Evolutionary conservation across 1,284 basidiomycete genomes (phyloP).

Genomic region (Meira miltonrushii): DNA sequence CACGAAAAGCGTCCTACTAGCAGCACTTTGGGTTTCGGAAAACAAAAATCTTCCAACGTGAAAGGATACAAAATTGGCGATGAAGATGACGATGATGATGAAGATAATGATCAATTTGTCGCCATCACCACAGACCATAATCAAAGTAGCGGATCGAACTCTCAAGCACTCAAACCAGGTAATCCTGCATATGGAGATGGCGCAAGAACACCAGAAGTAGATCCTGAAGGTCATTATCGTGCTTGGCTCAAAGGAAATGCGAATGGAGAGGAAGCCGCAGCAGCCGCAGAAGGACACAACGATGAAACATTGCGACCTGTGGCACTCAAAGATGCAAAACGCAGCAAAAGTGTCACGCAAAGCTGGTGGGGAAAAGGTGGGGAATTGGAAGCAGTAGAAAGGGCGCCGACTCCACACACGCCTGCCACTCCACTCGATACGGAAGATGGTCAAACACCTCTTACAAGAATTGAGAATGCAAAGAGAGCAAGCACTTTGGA

Average conservation of each 20-base stretch:
- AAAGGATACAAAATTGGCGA: neutral
- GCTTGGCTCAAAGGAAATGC: too few species aligned
- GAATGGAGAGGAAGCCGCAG: neutral
- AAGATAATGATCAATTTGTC: neutral
- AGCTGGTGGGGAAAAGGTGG: slow-evolving; percentile 3
- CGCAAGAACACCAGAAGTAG: neutral
- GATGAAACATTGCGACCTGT: neutral
- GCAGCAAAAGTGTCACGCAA: neutral
- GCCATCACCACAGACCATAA: neutral
- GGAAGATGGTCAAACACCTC: neutral
- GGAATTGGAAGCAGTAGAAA: neutral
- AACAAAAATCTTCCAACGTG: neutral
- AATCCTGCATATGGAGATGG: neutral
- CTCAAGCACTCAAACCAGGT: too few species aligned
- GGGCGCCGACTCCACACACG: neutral
- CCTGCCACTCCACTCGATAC: neutral
- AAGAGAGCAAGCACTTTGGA: neutral
- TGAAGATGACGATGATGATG: neutral
- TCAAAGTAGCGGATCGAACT: too few species aligned
- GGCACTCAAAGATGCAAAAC: neutral
- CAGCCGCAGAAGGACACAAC: neutral
- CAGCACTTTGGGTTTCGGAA: neutral
- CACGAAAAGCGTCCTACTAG: neutral
- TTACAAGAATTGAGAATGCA: neutral
- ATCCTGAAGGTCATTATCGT: neutral